Evolutionary conservation across 176 grass and related monocot species (phyloP).

Genomic region (Ananas comosus): DNA sequence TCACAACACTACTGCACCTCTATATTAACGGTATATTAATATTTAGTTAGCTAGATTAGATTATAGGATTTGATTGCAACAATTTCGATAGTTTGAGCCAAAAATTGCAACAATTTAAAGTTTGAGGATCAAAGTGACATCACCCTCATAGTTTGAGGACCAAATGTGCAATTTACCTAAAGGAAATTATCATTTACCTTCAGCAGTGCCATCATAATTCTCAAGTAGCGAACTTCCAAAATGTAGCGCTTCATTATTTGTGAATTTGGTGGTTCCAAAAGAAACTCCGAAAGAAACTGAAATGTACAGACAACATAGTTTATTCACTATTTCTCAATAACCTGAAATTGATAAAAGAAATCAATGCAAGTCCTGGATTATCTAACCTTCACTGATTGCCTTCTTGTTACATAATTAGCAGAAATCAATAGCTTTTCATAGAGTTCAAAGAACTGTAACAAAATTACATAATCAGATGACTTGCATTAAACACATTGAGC

Average conservation of each 20-base stretch:
- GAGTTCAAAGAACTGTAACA: constrained; percentile 87
- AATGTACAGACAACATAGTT: background rate
- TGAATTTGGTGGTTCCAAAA: constrained; percentile 77
- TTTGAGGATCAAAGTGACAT: too few species aligned
- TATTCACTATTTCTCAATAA: constrained; percentile 7
- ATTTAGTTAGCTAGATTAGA: too few species aligned
- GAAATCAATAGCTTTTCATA: constrained; percentile 78
- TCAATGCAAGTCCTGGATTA: constrained; percentile 5
- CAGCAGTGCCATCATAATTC: constrained; percentile 63
- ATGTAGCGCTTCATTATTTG: constrained; percentile 98
- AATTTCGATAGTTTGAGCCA: background rate
- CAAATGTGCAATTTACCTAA: background rate
- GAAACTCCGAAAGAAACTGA: constrained; percentile 98
- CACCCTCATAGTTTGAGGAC: too few species aligned
- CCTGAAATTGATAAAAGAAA: constrained; percentile 1
- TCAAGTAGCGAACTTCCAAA: constrained; percentile 71
- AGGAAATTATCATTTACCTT: constrained; percentile 47
- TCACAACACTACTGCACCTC: too few species aligned
- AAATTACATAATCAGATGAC: constrained; percentile 11
- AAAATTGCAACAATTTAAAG: too few species aligned
- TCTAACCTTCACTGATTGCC: constrained; percentile 91
- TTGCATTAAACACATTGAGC: background rate
- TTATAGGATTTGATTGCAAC: background rate
- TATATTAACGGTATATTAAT: too few species aligned
- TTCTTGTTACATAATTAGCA: constrained; percentile 94